Conservation (phyloP, 108 stramenopile species). For the Fistulifera solaris region DNA sequence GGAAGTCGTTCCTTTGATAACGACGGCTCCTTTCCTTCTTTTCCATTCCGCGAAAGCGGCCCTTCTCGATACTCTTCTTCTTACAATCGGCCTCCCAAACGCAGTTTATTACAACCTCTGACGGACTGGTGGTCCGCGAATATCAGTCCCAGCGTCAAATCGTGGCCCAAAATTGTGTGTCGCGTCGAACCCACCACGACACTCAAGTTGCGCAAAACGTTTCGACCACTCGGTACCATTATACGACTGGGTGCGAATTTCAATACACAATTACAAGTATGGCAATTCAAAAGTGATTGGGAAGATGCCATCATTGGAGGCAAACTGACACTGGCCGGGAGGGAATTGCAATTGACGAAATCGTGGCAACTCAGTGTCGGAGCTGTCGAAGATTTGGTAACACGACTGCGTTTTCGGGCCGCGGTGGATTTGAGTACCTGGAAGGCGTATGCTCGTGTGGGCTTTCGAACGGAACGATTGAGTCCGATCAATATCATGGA, state of each 20-base stretch:
- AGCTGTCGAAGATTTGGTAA: constrained; percentile 51
- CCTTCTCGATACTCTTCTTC: too few relatives aligned
- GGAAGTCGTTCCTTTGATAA: too few relatives aligned
- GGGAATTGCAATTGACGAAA: constrained; percentile 52
- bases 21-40: too few relatives aligned
- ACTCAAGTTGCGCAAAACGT: constrained; percentile 48
- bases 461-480: constrained; percentile 60
- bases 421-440: constrained; percentile 56
- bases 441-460: constrained; percentile 49
- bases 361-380: constrained; percentile 46
- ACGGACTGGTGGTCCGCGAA: constrained; percentile 40
- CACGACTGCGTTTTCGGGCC: constrained; percentile 51
- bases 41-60: too few relatives aligned
- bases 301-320: constrained; percentile 66
- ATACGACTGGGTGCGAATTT: constrained; percentile 57
- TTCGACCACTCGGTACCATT: constrained; percentile 49
- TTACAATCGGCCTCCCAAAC: too few relatives aligned
- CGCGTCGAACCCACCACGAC: constrained; percentile 60
- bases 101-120: neutral
- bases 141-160: constrained; percentile 28
- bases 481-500: constrained; percentile 52
- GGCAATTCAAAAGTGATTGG: constrained; percentile 63
- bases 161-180: constrained; percentile 35
- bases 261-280: constrained; percentile 61
- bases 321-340: constrained; percentile 41